These are phyloP conservation scores for Scheffersomyces insectosa DNA, from an alignment of 1,139 yeast species.

Conservation along the genomic window DNA sequence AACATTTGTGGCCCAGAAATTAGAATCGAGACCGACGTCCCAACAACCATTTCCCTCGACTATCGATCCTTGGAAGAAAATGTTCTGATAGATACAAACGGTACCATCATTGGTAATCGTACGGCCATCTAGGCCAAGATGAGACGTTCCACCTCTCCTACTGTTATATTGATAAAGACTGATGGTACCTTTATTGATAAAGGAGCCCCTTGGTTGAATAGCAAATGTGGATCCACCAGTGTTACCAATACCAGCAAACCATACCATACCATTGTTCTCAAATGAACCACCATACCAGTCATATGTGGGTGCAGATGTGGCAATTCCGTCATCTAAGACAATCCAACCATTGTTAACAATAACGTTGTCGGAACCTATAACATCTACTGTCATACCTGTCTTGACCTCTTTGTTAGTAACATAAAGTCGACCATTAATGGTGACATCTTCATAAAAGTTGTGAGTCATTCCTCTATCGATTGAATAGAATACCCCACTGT, in stretches of 20 bases:
- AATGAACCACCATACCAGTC: conserved; percentile 13
- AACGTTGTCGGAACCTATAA: conserved; percentile 5
- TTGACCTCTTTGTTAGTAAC: conserved; percentile 13
- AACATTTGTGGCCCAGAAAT: conserved; percentile 12
- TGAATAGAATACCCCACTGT: conserved; percentile 1
- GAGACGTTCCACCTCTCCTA: conserved; percentile 8
- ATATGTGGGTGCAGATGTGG: conserved; percentile 20
- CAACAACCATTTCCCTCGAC: conserved; percentile 15
- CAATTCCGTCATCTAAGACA: conserved; percentile 15
- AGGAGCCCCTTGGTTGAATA: conserved; percentile 9
- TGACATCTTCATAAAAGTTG: conserved; percentile 15
- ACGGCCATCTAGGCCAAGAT: conserved; percentile 1
- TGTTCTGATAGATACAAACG: conserved; percentile 14
- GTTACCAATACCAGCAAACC: conserved; percentile 14
- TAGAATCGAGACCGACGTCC: conserved; percentile 14
- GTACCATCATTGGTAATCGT: conserved; percentile 14
- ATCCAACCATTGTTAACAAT: conserved; percentile 14
- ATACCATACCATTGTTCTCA: conserved; percentile 11
- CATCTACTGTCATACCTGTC: conserved; percentile 16
- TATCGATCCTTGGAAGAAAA: conserved; percentile 13
- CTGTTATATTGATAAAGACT: conserved; percentile 6
- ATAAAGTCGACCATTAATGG: conserved; percentile 17
- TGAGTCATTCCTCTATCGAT: conserved; percentile 3
- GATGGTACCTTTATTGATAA: conserved; percentile 11
- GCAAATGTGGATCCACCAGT: conserved; percentile 13